Percentiles rank a stretch among this genome's conserved stretches.
Evolutionary conservation across 2,329 filamentous ascomycete species (phyloP).

Genomic region (Blastomyces percursus): DNA sequence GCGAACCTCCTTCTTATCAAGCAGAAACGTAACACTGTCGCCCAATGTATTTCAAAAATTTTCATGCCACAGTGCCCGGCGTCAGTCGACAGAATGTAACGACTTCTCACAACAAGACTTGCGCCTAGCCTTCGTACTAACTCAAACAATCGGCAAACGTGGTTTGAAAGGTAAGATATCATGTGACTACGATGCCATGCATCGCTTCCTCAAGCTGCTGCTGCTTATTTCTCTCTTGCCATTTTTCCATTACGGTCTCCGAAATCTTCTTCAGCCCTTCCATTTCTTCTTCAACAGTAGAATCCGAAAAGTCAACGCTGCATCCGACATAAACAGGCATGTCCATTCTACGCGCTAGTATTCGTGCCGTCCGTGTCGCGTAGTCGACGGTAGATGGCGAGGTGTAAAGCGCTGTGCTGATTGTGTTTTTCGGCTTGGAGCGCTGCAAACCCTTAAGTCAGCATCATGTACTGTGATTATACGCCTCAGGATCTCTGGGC

Average conservation of each 20-base stretch:
- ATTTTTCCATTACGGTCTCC: conserved; percentile 51
- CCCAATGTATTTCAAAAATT: neutral
- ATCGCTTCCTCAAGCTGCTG: neutral
- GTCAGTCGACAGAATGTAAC: neutral
- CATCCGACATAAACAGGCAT: conserved; percentile 84
- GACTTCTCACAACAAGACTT: neutral
- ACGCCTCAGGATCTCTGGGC: neutral
- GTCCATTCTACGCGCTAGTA: conserved; percentile 61
- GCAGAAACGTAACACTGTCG: neutral
- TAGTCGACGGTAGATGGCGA: conserved; percentile 73
- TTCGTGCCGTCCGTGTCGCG: conserved; percentile 69
- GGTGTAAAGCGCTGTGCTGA: conserved; percentile 62
- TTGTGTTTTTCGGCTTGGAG: conserved; percentile 44
- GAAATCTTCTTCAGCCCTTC: conserved; percentile 69
- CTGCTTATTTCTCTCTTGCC: conserved; percentile 15
- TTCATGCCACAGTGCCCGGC: neutral
- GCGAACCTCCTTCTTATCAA: neutral
- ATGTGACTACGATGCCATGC: neutral
- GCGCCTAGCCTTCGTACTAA: too few relatives aligned
- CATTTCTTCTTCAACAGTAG: conserved; percentile 87
- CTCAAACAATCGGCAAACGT: neutral
- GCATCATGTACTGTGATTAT: neutral
- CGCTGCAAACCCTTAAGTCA: conserved; percentile 20
- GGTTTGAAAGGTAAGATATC: neutral
- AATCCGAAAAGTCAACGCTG: conserved; percentile 70